Base-by-base conservation (phyloP, 495 filamentous ascomycete species). In the Annulohypoxylon nitens region DNA sequence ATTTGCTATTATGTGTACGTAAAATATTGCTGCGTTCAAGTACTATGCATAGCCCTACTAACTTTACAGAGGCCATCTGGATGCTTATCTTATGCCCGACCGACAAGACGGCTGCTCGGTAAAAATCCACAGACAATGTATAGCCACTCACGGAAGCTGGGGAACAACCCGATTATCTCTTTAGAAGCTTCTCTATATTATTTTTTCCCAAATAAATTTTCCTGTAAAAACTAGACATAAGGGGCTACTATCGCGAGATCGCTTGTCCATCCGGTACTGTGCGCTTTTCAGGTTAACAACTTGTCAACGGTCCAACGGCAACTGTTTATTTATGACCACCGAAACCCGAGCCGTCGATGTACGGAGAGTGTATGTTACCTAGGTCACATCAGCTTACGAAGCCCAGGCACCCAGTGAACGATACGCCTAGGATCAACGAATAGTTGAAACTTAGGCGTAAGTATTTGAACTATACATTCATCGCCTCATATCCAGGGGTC, bases 1-100 rank as follows among this genome's bases (percentile, higher is more conserved):
- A 73, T 73, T 73, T 59, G 64, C n/a, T 50, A 33, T 51, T 23
- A 5, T 37, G 14, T 54, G 43, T 41, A 63, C 37, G 48, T 58
- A 41, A 57, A 64, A 48, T 51, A 41, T 37, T 45, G 47, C 43
- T 57, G 58, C 33, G 33, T 69, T 26, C 55, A 61, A 36, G 37
- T 23, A 33, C 45, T 45, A 59, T 45, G 47, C 45, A 30, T 48
- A 14, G 4, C 36, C n/a, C 12, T 51, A 58, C 50, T 16, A 47
- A 58, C 8, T 26, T 58, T 57, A 8, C 20, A 41, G 10, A 20
- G 26, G 34, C 6, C 5, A 61, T 54, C 18, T 18, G 7, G 30
- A 58, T 61, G 48, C 26, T 18, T 63, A 54, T 57, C 41, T 33
- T 30, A 50, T 0, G 9, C 6, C 20, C 41, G 11, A 50, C 25